phyloP scores from a whole-genome alignment of 345 rosid genomes.

The Eucalyptus virginea region DNA sequence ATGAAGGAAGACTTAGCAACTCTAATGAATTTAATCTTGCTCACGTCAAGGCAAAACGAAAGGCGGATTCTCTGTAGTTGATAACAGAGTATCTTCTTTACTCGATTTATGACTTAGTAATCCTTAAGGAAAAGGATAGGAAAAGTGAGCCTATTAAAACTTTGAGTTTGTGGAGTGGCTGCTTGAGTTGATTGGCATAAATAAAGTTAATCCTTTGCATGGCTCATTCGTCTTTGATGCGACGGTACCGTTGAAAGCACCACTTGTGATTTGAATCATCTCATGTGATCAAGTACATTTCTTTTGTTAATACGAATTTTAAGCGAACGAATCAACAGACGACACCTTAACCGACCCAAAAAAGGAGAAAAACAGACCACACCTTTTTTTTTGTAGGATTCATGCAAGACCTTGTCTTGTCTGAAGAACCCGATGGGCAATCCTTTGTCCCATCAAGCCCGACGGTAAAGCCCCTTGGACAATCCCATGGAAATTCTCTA shows the following conservation, averaged over 20 bases:
- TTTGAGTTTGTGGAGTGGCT: background rate
- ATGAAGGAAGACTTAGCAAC: background rate
- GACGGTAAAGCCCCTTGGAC: background rate
- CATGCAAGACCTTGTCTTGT: background rate
- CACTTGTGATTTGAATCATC: background rate
- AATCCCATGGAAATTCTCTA: background rate
- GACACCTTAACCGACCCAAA: background rate
- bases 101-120: background rate
- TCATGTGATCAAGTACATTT: background rate
- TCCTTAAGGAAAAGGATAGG: background rate
- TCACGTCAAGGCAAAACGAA: background rate
- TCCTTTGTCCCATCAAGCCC: background rate
- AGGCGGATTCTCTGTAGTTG: background rate
- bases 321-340: background rate
- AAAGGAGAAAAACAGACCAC: too few relatives aligned
- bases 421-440: background rate
- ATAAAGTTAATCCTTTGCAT: background rate
- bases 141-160: background rate
- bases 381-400: background rate
- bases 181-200: background rate
- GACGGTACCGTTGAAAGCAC: background rate
- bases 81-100: background rate
- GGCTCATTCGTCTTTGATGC: background rate
- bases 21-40: background rate
- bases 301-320: background rate